These are phyloP conservation scores for Sporothrix brasiliensis DNA, from an alignment of 2,329 filamentous ascomycete genomes.

Conservation along the genomic window DNA sequence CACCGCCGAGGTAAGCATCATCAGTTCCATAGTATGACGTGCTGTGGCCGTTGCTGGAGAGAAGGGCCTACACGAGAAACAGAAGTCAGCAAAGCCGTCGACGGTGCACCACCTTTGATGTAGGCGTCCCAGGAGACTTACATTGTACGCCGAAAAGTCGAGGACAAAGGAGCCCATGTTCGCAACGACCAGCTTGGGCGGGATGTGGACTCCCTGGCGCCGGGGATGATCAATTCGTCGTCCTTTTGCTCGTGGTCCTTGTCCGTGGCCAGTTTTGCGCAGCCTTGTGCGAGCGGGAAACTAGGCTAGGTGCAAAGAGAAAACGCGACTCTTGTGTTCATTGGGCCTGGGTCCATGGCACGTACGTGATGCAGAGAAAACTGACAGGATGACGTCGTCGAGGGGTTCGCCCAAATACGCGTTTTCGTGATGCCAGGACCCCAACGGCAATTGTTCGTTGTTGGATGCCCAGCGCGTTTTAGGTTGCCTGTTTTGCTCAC, in stretches of 20 bases:
- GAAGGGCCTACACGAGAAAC: conserved; percentile 25
- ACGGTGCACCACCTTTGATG: background rate
- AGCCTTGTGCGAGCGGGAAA: background rate
- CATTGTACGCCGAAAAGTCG: conserved; percentile 37
- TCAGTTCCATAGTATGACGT: conserved; percentile 34
- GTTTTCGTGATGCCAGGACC: conserved; percentile 13
- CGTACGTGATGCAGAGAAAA: background rate
- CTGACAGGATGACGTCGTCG: background rate
- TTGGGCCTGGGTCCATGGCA: background rate
- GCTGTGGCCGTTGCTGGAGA: conserved; percentile 32
- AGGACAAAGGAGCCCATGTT: conserved; percentile 35
- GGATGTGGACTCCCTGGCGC: background rate
- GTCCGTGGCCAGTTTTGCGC: background rate
- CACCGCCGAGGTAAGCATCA: conserved; percentile 40
- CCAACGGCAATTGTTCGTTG: background rate
- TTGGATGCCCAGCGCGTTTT: conserved; percentile 14
- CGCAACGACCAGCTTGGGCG: background rate
- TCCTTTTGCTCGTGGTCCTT: background rate
- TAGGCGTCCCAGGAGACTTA: background rate
- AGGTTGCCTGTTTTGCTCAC: background rate
- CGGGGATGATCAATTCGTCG: background rate
- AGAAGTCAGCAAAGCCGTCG: background rate
- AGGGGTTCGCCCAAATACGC: background rate
- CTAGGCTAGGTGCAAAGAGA: no score
- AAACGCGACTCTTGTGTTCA: background rate